Conservation (phyloP, 148 eudicot genomes). For the Persicaria maculosa region DNA sequence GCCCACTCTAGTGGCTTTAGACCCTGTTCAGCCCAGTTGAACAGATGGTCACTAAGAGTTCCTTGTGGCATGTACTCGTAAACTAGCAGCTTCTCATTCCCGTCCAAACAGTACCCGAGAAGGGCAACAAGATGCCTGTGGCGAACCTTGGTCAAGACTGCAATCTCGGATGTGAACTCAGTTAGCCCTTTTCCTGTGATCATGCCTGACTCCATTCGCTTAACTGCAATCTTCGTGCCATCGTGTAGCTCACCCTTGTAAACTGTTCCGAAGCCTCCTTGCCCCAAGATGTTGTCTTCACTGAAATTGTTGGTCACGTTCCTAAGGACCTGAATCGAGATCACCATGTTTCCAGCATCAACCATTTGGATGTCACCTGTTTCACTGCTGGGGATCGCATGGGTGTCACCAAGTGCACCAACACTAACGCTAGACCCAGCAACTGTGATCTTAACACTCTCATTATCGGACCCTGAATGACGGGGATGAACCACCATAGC, state of each 20-base stretch:
- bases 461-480: slow-evolving; percentile 76
- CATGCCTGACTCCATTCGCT: slow-evolving; percentile 53
- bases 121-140: slow-evolving; percentile 88
- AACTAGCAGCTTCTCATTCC: slow-evolving; percentile 77
- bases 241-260: slow-evolving; percentile 64
- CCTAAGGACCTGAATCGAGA: slow-evolving; percentile 59
- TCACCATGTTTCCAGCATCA: slow-evolving; percentile 72
- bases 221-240: slow-evolving; percentile 64
- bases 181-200: slow-evolving; percentile 63
- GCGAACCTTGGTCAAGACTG: slow-evolving; percentile 78
- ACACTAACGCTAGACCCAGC: slow-evolving; percentile 86
- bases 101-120: slow-evolving; percentile 89
- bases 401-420: slow-evolving; percentile 49
- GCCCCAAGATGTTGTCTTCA: slow-evolving; percentile 49
- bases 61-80: slow-evolving; percentile 97
- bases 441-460: slow-evolving; percentile 79
- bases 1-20: slow-evolving; percentile 81
- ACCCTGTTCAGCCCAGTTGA: slow-evolving; percentile 75
- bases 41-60: slow-evolving; percentile 71
- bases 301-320: slow-evolving; percentile 53
- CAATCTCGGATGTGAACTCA: slow-evolving; percentile 80
- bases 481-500: slow-evolving; percentile 82
- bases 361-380: slow-evolving; percentile 68
- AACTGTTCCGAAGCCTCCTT: slow-evolving; percentile 68
- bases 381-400: slow-evolving; percentile 41